Conservation (phyloP, 768 basidiomycete genomes). For the Lactifluus hygrophoroides region DNA sequence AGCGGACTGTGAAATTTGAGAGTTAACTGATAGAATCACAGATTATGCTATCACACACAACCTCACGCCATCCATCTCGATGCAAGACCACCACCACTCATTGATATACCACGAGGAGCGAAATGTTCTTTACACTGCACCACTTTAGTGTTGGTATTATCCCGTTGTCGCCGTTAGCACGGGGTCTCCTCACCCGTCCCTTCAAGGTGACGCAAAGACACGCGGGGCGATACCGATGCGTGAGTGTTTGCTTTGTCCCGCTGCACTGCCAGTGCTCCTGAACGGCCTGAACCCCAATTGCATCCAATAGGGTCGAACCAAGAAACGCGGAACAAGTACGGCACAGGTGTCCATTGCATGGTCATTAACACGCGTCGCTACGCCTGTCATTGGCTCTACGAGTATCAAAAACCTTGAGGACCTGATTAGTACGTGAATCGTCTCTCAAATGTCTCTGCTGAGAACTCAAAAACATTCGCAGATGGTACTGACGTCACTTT, state of each 20-base stretch:
- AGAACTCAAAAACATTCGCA: not conserved
- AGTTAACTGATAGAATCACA: constrained; percentile 11
- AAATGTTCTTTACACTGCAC: constrained; percentile 28
- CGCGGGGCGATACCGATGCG: not conserved
- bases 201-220: not conserved
- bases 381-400: constrained; percentile 14
- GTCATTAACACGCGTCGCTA: constrained; percentile 5
- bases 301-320: constrained; percentile 37
- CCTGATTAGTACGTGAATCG: constrained; percentile 10
- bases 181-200: constrained; percentile 17
- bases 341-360: constrained; percentile 36
- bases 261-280: not conserved
- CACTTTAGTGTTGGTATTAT: constrained; percentile 18
- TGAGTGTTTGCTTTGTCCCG: not conserved
- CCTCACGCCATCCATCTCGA: constrained; percentile 15
- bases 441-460: not conserved
- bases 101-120: constrained; percentile 35
- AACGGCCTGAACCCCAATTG: too few relatives aligned
- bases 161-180: constrained; percentile 17
- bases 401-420: constrained; percentile 17
- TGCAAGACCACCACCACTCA: constrained; percentile 24
- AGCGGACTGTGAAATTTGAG: not conserved
- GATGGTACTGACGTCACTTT: constrained; percentile 8
- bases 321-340: constrained; percentile 33
- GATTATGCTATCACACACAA: constrained; percentile 18